phyloP scores from a whole-genome alignment of 495 filamentous ascomycete species.

The Parathielavia hyrcaniae region DNA sequence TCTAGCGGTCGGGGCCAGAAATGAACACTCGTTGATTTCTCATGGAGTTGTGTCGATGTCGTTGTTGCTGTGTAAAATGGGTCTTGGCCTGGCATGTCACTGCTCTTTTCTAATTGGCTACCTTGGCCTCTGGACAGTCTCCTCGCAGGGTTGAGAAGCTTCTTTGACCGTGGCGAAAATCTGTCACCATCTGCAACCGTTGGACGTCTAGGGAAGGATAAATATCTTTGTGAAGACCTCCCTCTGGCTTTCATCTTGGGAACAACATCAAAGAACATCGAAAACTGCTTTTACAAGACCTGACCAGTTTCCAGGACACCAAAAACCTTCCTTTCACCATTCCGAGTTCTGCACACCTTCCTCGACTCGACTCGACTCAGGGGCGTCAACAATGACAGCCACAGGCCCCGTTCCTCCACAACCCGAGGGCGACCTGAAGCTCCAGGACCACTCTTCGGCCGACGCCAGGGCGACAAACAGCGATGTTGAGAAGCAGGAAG shows the following conservation, averaged over 20 bases:
- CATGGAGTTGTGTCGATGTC: too few relatives aligned
- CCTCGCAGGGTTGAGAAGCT: slow-evolving; percentile 6
- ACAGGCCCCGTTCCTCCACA: neutral
- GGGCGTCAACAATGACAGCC: slow-evolving; percentile 7
- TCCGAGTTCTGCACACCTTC: neutral
- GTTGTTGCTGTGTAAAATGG: too few relatives aligned
- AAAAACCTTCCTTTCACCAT: neutral
- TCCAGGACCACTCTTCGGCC: neutral
- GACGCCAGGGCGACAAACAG: slow-evolving; percentile 8
- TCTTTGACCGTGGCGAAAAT: neutral
- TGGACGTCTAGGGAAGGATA: neutral
- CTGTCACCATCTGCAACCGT: neutral
- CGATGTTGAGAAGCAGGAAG: slow-evolving; percentile 13
- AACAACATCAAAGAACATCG: neutral
- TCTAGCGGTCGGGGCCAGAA: too few relatives aligned
- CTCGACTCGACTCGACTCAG: neutral
- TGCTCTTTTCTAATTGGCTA: neutral
- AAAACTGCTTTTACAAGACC: neutral
- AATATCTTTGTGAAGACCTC: too few relatives aligned
- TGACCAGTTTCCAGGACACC: too few relatives aligned
- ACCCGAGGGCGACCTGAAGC: neutral
- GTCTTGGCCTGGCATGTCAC: slow-evolving; percentile 9
- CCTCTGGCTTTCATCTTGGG: too few relatives aligned
- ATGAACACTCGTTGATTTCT: too few relatives aligned
- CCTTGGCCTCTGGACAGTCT: slow-evolving; percentile 1